Evolutionary conservation across 805 yeast genomes (phyloP), one percentile per base, ranked within the genome.

Genomic region (Wickerhamomyces strasburgensis): DNA sequence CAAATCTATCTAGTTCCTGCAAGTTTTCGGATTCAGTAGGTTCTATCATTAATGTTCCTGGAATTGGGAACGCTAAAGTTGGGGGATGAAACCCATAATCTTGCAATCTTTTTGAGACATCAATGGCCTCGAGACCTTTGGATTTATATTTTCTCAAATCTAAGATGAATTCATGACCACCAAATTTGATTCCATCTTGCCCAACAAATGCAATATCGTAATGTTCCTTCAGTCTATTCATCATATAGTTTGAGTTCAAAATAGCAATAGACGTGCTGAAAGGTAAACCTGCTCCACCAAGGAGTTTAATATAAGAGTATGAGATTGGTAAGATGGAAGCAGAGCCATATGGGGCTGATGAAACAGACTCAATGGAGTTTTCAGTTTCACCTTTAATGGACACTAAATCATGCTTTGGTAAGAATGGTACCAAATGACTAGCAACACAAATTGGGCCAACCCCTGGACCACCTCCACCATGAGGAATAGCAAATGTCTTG

Each of bases 401-500:
- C 13, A 75, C 68, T 28, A 84, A 67, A 16, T 75, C 72, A 62
- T 93, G 97, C 11, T 70, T 67, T 31, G 98, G 98, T 52, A 93
- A 72, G 64, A 76, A 88, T 37, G 86, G 85, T 30, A 72, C 73
- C 52, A 93, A 69, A 61, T 87, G 95, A 34, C 72, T 65, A 49
- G 80, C 81, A 39, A 90, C 98, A 72, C 98, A 87, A 46, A 93
- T 93, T 35, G 98, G 98, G 14, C 97, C 98, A 54, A 88, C 95
- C 57, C 98, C 98, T 29, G 98, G 98, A 29, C 98, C 98, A 59
- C 98, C 98, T 58, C 98, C 98, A 56, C 98, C 98, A 56, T 93
- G 98, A 38, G 96, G 94, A 56, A 93, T 87, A 31, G 97, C 88
- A 70, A 93, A 93, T 1, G 98, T 93, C 67, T 93, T 93, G 70